Base-by-base conservation (phyloP, 2,329 filamentous ascomycete species). In the Mariannaea elegans region DNA sequence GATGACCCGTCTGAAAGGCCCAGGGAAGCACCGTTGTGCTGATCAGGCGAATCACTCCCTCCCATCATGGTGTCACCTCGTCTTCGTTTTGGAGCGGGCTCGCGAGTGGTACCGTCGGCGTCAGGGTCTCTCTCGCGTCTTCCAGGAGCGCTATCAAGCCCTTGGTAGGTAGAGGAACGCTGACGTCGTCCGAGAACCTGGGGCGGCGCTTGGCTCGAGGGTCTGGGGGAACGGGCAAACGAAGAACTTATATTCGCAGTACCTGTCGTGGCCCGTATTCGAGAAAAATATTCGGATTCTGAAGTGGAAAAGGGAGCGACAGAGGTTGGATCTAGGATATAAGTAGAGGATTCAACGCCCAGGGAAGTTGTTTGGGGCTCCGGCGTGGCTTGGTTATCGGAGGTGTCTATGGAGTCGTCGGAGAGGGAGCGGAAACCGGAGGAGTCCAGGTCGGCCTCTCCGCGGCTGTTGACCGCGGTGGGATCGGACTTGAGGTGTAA, bases 301-400 rank as follows among this genome's bases (percentile, higher is more conserved):
- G 44, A n/a, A 18, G 31, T 10, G 23, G 8, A 7, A 21, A 41
- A 65, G 65, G 66, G 66, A 63, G 64, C 49, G 53, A 56, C 62
- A 45, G 50, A 58, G 39, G 36, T 48, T 34, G 59, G 24, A 49
- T 57, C 45, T 29, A 42, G 47, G 38, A 38, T 34, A 38, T 10
- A 76, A 72, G 78, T 77, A 73, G 81, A 80, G 76, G 76, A 63
- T 66, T 74, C 75, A 70, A 78, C 78, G 79, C 76, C 80, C 72
- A 81, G 73, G 77, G 83, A 72, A 76, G 77, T 76, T 72, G 78
- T 75, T 70, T 81, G 76, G 77, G 79, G 76, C 68, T 79, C 83
- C 82, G 85, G 82, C 75, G 80, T 82, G 79, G 83, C 77, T 83
- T 86, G 84, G 82, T 84, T 78, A 87, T 88, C 89, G 86, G 89